These are phyloP conservation scores for Rhypophila decipiens DNA, from an alignment of 495 filamentous ascomycete species.

Conservation along the genomic window DNA sequence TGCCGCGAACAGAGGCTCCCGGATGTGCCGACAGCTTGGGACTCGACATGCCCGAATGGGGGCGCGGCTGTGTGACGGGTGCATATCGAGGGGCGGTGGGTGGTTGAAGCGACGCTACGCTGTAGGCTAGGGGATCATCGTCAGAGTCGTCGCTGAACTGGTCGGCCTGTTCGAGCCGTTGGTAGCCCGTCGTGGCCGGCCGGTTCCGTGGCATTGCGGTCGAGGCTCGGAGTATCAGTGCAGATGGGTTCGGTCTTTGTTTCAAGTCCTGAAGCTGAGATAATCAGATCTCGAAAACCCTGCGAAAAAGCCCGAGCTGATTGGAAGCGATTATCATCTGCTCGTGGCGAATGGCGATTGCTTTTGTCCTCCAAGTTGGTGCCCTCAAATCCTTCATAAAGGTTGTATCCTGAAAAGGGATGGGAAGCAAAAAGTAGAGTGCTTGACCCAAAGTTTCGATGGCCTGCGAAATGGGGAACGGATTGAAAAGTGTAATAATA, in stretches of 20 bases:
- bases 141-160: slow-evolving; percentile 73
- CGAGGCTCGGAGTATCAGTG: background rate
- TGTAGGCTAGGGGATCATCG: slow-evolving; percentile 52
- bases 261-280: background rate
- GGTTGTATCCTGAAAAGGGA: no score
- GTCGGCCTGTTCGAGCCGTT: slow-evolving; percentile 85
- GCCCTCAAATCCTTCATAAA: no score
- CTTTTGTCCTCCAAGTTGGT: background rate
- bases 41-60: slow-evolving; percentile 53
- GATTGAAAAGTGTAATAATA: no score
- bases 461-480: no score
- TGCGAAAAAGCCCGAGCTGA: background rate
- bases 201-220: slow-evolving; percentile 37
- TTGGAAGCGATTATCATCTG: background rate
- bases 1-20: slow-evolving; percentile 7
- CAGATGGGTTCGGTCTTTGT: background rate
- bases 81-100: slow-evolving; percentile 65
- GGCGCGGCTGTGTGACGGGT: slow-evolving; percentile 53
- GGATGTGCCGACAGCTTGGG: slow-evolving; percentile 27
- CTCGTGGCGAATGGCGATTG: background rate
- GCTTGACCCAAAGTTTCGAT: no score
- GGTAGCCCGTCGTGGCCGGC: slow-evolving; percentile 83
- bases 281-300: background rate
- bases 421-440: no score
- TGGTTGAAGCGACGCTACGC: slow-evolving; percentile 51